Base-by-base conservation (phyloP, 1,284 basidiomycete genomes). In the Macrocystidia cucumis region DNA sequence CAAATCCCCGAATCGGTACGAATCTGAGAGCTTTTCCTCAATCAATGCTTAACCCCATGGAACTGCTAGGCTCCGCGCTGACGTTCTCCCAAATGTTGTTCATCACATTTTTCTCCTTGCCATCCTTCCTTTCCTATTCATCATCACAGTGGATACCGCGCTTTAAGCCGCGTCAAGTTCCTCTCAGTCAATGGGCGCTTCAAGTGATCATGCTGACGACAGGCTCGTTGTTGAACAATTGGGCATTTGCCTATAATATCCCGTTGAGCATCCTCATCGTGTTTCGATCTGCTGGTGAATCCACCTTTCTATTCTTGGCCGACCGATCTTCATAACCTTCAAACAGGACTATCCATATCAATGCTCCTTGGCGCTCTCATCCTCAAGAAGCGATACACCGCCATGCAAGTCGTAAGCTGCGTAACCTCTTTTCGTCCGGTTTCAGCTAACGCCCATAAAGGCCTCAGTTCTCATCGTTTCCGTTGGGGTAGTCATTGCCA, bases 201-300 rank as follows among this genome's bases (percentile, higher is more conserved):
- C 89, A 92, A 58, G 90, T 92, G 1, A 50, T 78, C 11, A 67
- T 91, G 13, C 71, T 89, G 38, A 74, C 79, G 3, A 64, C 70
- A 11, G 78, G 85, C 27, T 80, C 80, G 19, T 52, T 86, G 29
- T 56, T 95, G 47, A 92, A 91, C 58, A 93, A 92, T 51, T 82
- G 79, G 69, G 88, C 84, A 1, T 92, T 86, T 53, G 81, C 80
- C 0, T 89, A 69, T 48, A 63, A 79, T 39, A 83, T 92, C 0
- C 89, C 89, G 3, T 65, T 91, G 35, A 78, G 87, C 0, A 65
- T 95, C 0, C 80, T 91, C 50, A 92, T 93, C 46, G 81, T 95
- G 19, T 91, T 93, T 54, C 74, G 91, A 25, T 90, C 86, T 31
- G 90, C 87, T 22, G 89, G 89, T 76, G 44, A 56, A 70, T 55